These are phyloP conservation scores for Monosporascus sp. DNA, from an alignment of 2,329 filamentous ascomycete species.

Conservation along the genomic window DNA sequence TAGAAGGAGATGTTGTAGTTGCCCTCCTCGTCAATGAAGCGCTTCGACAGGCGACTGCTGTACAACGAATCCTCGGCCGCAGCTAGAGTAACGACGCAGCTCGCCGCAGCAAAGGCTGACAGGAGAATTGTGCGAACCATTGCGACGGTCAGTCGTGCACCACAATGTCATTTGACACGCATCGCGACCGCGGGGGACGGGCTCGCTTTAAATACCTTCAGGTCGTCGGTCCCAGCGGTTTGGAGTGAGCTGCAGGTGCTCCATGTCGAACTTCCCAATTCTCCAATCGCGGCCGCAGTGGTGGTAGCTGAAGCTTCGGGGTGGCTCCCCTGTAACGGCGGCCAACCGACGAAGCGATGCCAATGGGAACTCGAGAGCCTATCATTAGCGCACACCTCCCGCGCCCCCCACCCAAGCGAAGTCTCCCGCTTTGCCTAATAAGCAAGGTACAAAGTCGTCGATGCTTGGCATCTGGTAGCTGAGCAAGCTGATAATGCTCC, in stretches of 20 bases:
- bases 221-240: not conserved
- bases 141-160: not conserved
- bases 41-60: constrained; percentile 43
- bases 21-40: constrained; percentile 41
- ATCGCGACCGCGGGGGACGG: not conserved
- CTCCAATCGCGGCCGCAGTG: not conserved
- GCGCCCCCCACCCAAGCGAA: not conserved
- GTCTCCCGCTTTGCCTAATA: not conserved
- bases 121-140: constrained; percentile 13
- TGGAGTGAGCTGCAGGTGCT: too few species aligned
- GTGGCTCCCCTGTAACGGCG: too few species aligned
- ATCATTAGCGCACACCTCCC: not conserved
- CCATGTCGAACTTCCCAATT: not conserved
- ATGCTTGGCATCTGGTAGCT: not conserved
- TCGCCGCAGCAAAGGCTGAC: constrained; percentile 9
- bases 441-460: not conserved
- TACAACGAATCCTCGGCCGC: constrained; percentile 41
- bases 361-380: not conserved
- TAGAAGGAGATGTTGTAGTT: constrained; percentile 59
- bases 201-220: not conserved
- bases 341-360: too few species aligned
- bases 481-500: not conserved
- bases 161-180: not conserved
- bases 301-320: not conserved
- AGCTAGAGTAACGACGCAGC: constrained; percentile 6